These are phyloP conservation scores for Metschnikowia kunwiensis DNA, from an alignment of 805 yeast species.

Conservation along the genomic window DNA sequence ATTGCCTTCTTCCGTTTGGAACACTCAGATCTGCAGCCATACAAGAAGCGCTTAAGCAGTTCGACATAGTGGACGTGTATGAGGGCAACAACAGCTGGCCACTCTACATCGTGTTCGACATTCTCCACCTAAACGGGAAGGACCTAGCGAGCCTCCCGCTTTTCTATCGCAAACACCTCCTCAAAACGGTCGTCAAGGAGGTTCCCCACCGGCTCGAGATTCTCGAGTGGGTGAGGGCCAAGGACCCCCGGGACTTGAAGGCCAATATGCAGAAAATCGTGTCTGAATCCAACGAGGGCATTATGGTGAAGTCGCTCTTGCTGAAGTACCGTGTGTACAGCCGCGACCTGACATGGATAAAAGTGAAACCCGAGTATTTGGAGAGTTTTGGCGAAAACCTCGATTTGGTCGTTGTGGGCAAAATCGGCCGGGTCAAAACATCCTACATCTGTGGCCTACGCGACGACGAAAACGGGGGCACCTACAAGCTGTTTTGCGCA, in stretches of 20 bases:
- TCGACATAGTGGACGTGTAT: slow-evolving; percentile 20
- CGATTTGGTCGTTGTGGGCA: slow-evolving; percentile 77
- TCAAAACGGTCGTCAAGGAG: slow-evolving; percentile 46
- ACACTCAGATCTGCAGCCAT: slow-evolving; percentile 69
- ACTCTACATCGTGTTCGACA: slow-evolving; percentile 65
- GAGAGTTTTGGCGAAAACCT: slow-evolving; percentile 83
- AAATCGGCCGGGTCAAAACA: slow-evolving; percentile 66
- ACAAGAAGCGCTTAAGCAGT: slow-evolving; percentile 45
- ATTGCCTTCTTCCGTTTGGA: slow-evolving; percentile 72
- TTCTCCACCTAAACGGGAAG: slow-evolving; percentile 64
- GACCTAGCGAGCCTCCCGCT: slow-evolving; percentile 57
- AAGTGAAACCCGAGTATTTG: slow-evolving; percentile 87
- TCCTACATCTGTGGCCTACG: slow-evolving; percentile 73
- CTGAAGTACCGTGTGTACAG: slow-evolving; percentile 61
- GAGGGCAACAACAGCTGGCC: slow-evolving; percentile 44
- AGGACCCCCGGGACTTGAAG: slow-evolving; percentile 51
- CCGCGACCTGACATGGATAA: slow-evolving; percentile 71
- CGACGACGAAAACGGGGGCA: slow-evolving; percentile 36
- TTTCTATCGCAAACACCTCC: slow-evolving; percentile 50
- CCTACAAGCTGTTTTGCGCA: slow-evolving; percentile 65
- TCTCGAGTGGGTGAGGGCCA: slow-evolving; percentile 39
- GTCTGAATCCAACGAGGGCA: slow-evolving; percentile 69
- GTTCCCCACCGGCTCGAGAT: slow-evolving; percentile 50
- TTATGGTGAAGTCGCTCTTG: slow-evolving; percentile 65
- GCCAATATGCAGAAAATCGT: slow-evolving; percentile 57